A percentile compares a stretch with the other conserved stretches of the same genome.
Evolutionary conservation across 2,329 filamentous ascomycete species (phyloP).

Genomic region (Aquanectria penicillioides): DNA sequence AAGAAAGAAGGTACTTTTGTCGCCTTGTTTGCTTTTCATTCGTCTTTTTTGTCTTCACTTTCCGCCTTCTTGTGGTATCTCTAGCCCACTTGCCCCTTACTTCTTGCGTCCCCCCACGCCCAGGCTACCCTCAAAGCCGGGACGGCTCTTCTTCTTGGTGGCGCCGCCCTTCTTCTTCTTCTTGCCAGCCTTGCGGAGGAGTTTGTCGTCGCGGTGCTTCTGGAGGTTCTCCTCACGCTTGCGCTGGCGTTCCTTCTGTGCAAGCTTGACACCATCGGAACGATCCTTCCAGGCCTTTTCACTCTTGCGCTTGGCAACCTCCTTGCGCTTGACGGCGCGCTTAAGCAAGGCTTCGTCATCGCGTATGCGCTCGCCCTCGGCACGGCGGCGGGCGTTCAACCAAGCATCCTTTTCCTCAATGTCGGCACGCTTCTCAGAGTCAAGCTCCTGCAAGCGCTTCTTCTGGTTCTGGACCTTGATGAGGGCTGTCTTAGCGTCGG

Average conservation of each 20-base stretch:
- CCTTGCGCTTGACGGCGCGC: conserved; percentile 94
- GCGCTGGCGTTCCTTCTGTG: conserved; percentile 81
- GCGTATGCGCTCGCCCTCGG: conserved; percentile 87
- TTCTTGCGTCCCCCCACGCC: conserved; percentile 63
- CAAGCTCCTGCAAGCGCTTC: conserved; percentile 78
- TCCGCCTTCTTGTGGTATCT: background rate
- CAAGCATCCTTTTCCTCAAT: conserved; percentile 94
- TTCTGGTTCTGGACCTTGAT: conserved; percentile 87
- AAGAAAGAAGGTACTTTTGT: conserved; percentile 27
- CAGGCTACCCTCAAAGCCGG: conserved; percentile 77
- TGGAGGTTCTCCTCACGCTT: conserved; percentile 84
- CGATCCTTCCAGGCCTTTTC: conserved; percentile 87
- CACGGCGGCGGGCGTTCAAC: conserved; percentile 89
- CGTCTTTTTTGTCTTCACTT: conserved; percentile 5
- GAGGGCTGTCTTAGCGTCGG: conserved; percentile 87
- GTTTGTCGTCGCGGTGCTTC: conserved; percentile 79
- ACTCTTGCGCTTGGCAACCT: conserved; percentile 89
- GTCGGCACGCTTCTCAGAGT: conserved; percentile 83
- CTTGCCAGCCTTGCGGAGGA: conserved; percentile 66
- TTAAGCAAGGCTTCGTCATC: conserved; percentile 90
- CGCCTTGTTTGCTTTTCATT: conserved; percentile 10
- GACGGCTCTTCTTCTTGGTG: conserved; percentile 60
- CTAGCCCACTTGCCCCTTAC: conserved; percentile 39
- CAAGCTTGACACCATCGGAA: conserved; percentile 75
- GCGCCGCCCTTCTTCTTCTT: conserved; percentile 52